Conservation (phyloP, 176 grass and related monocot genomes). For the Aegilops umbellulata region DNA sequence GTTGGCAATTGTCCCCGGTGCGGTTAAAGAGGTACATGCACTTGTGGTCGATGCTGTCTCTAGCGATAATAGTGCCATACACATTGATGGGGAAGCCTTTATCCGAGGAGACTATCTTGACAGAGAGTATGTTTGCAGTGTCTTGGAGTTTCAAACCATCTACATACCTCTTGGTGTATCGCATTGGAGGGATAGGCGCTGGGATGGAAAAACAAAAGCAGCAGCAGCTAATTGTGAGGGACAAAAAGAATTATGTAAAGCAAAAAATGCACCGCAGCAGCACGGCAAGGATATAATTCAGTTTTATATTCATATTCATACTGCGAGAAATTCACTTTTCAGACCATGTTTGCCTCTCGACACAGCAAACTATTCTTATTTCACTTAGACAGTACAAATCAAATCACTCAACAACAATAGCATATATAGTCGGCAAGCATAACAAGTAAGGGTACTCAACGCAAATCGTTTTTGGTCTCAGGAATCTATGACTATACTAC, state of each 20-base stretch:
- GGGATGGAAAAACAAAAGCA: background rate
- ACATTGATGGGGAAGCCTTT: background rate
- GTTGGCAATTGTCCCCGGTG: background rate
- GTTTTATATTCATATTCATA: background rate
- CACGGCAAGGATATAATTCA: background rate
- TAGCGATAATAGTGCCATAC: background rate
- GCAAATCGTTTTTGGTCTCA: no score
- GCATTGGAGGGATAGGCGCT: background rate
- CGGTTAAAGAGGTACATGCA: background rate
- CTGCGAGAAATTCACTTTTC: background rate
- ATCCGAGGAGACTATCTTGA: background rate
- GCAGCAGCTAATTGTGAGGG: no score
- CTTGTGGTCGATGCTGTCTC: background rate
- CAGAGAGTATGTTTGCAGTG: background rate
- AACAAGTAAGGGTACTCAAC: no score
- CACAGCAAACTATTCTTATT: background rate
- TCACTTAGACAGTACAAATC: background rate
- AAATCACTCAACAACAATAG: no score
- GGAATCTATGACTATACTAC: no score
- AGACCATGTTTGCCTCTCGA: background rate
- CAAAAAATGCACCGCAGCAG: background rate
- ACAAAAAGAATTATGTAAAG: background rate
- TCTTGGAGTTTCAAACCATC: background rate
- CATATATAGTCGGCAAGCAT: no score
- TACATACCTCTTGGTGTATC: background rate